Evolutionary conservation across 306 rosid species (phyloP).

Genomic region (Quercus alba): DNA sequence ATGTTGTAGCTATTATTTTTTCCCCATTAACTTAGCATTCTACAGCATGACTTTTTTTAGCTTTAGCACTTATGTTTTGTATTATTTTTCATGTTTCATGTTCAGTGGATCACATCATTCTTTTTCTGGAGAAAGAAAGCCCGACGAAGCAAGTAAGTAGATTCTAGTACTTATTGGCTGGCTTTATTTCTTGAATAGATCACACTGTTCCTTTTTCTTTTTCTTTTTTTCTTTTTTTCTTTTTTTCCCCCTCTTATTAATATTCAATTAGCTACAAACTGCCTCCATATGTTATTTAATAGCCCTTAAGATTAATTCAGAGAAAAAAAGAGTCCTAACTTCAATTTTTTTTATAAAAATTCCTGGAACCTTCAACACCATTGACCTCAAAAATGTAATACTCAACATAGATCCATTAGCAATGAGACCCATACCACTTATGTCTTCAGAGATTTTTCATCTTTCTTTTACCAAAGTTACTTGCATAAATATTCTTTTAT

Average conservation of each 20-base stretch:
- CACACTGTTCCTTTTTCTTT: not conserved
- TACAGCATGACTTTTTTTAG: not conserved
- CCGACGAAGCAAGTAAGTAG: constrained; percentile 83
- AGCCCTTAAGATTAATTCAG: not conserved
- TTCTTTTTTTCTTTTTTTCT: no score
- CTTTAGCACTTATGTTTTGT: constrained; percentile 9
- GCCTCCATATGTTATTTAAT: not conserved
- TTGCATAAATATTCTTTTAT: no score
- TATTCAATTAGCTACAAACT: not conserved
- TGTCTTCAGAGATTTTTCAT: no score
- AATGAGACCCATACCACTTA: no score
- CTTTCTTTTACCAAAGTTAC: no score
- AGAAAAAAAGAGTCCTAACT: not conserved
- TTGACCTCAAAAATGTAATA: no score
- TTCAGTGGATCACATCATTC: constrained; percentile 66
- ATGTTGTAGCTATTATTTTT: not conserved
- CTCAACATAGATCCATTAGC: no score
- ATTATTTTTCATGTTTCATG: constrained; percentile 17
- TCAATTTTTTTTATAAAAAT: no score
- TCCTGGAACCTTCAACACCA: no score
- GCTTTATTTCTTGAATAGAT: constrained; percentile 1
- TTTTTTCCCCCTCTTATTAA: no score
- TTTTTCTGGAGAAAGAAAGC: constrained; percentile 84
- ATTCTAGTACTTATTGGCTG: not conserved
- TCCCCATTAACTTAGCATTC: not conserved